Base-by-base conservation (phyloP, 2,329 filamentous ascomycete genomes). In the Boeremia lycopersici region DNA sequence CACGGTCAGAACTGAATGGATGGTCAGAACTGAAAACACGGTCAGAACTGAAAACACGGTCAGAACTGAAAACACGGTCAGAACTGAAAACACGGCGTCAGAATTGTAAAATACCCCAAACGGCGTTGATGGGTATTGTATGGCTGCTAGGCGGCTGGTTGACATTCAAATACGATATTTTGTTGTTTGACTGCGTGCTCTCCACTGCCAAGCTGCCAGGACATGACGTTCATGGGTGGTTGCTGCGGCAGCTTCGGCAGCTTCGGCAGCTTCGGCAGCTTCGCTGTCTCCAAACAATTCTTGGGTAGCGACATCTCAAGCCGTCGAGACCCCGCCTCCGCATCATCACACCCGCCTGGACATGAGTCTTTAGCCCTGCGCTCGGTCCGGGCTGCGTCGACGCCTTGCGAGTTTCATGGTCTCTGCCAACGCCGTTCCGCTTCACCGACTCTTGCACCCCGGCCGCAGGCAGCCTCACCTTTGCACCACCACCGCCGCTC, bases 41-140 rank as follows among this genome's bases (percentile, higher is more conserved):
- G n/a, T n/a, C n/a, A n/a, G n/a, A n/a, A n/a, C n/a, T n/a, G n/a
- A n/a, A n/a, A n/a, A n/a, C n/a, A n/a, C n/a, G n/a, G n/a, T n/a
- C n/a, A n/a, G n/a, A n/a, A n/a, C n/a, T n/a, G n/a, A n/a, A n/a
- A n/a, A n/a, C n/a, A n/a, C n/a, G n/a, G n/a, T n/a, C n/a, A n/a
- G n/a, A n/a, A n/a, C n/a, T n/a, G n/a, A n/a, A n/a, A n/a, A n/a
- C n/a, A n/a, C 26, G 56, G 48, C 49, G 34, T 53, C 60, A 48
- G 38, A 58, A 59, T 54, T 62, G 50, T 53, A 53, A 35, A 56
- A 70, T 69, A 70, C 62, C 65, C 64, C 46, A 43, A 35, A 53
- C 41, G 53, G 56, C 53, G 48, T 60, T 57, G n/a, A n/a, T n/a
- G n/a, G n/a, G n/a, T n/a, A n/a, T n/a, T n/a, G n/a, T n/a, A n/a